Evolutionary conservation across 2,329 filamentous ascomycete genomes (phyloP).

Genomic region (Diaporthe humulicola): DNA sequence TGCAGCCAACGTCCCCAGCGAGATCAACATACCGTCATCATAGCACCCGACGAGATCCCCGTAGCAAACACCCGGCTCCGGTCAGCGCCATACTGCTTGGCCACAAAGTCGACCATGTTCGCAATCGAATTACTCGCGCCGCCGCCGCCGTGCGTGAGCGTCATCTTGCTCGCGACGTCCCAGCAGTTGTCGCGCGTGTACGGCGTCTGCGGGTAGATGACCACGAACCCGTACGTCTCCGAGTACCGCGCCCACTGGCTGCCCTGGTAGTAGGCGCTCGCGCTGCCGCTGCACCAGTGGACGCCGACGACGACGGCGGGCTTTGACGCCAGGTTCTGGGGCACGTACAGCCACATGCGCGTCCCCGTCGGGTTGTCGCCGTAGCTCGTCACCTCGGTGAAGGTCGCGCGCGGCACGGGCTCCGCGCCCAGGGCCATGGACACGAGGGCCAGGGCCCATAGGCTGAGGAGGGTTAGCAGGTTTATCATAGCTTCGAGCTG

Average conservation of each 20-base stretch:
- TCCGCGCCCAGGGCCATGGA: neutral
- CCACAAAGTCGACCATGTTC: conserved; percentile 58
- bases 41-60: conserved; percentile 62
- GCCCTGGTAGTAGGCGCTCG: conserved; percentile 60
- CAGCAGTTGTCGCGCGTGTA: conserved; percentile 63
- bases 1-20: too few species aligned
- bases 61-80: conserved; percentile 65
- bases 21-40: conserved; percentile 58
- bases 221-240: conserved; percentile 58
- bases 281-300: conserved; percentile 68
- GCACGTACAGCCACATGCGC: conserved; percentile 56
- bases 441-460: conserved; percentile 5
- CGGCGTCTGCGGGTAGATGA: conserved; percentile 69
- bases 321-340: conserved; percentile 39
- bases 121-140: conserved; percentile 69
- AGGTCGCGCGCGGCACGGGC: conserved; percentile 15
- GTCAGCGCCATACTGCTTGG: conserved; percentile 60
- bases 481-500: neutral
- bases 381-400: conserved; percentile 42
- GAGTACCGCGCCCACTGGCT: conserved; percentile 61
- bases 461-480: conserved; percentile 19
- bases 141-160: conserved; percentile 68
- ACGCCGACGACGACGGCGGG: conserved; percentile 42
- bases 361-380: conserved; percentile 54
- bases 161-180: conserved; percentile 66